phyloP scores from a whole-genome alignment of 2,329 filamentous ascomycete genomes.

The Hypomyces perniciosus region DNA sequence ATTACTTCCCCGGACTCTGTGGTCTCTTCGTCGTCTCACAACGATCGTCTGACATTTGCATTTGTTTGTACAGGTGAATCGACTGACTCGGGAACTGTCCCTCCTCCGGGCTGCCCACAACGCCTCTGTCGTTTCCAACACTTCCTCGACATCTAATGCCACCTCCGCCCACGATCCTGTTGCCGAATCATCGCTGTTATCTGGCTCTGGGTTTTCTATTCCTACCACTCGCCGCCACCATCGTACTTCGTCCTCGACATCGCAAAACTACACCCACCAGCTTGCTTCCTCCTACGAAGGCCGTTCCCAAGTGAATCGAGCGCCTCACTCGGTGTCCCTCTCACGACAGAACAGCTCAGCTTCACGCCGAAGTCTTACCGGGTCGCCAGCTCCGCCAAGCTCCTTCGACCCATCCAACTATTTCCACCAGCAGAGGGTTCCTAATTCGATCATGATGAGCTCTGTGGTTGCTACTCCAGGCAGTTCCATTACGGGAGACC shows the following conservation, averaged over 20 bases:
- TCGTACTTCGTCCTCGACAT: conserved; percentile 54
- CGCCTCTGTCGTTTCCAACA: conserved; percentile 58
- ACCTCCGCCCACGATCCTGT: conserved; percentile 44
- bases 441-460: conserved; percentile 28
- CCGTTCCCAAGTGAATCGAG: conserved; percentile 39
- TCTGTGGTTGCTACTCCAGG: conserved; percentile 37
- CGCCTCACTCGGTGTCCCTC: conserved; percentile 38
- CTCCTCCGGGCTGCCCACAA: conserved; percentile 69
- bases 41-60: conserved; percentile 2
- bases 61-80: conserved; percentile 63
- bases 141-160: conserved; percentile 55
- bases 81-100: conserved; percentile 81
- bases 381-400: conserved; percentile 42
- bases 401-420: conserved; percentile 39
- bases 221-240: conserved; percentile 50
- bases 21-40: background rate
- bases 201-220: conserved; percentile 52
- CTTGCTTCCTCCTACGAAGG: conserved; percentile 32
- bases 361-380: conserved; percentile 47
- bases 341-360: conserved; percentile 51
- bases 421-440: conserved; percentile 40
- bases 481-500: conserved; percentile 28
- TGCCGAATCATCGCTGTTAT: conserved; percentile 47
- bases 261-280: conserved; percentile 40
- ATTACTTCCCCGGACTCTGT: background rate